phyloP scores from a whole-genome alignment of 768 basidiomycete species.

The Gymnopilus junonius region DNA sequence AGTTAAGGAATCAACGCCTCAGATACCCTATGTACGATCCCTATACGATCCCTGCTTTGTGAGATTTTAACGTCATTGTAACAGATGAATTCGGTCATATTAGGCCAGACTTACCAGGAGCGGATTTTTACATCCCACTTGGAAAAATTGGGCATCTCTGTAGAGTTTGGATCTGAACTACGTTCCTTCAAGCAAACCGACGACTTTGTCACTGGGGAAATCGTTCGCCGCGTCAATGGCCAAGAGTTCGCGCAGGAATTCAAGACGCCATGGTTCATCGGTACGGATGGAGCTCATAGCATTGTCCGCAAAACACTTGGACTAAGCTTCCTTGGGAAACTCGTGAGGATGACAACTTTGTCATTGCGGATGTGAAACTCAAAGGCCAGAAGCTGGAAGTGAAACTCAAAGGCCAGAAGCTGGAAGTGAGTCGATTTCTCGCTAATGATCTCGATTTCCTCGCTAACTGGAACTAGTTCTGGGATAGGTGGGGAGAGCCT shows the following conservation, averaged over 20 bases:
- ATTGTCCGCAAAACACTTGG: slow-evolving; percentile 43
- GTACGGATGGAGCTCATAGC: slow-evolving; percentile 48
- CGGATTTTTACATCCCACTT: slow-evolving; percentile 37
- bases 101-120: slow-evolving; percentile 40
- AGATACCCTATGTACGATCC: slow-evolving; percentile 36
- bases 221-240: slow-evolving; percentile 30
- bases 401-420: slow-evolving; percentile 39
- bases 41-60: background rate
- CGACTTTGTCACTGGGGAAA: slow-evolving; percentile 40
- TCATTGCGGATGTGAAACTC: slow-evolving; percentile 45
- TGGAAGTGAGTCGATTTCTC: slow-evolving; percentile 33
- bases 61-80: background rate
- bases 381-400: slow-evolving; percentile 43
- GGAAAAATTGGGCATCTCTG: slow-evolving; percentile 31
- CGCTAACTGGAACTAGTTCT: slow-evolving; percentile 31
- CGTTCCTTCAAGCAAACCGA: slow-evolving; percentile 42
- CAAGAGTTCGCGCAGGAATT: background rate
- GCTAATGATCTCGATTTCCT: background rate
- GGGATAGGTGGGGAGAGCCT: slow-evolving; percentile 50
- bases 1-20: too few relatives aligned
- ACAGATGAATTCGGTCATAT: slow-evolving; percentile 10
- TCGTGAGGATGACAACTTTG: slow-evolving; percentile 33
- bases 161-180: slow-evolving; percentile 51
- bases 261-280: slow-evolving; percentile 37
- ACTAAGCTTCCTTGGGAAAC: slow-evolving; percentile 47